Percentiles rank a stretch among this genome's conserved stretches.
phyloP scores from a whole-genome alignment of 1,284 basidiomycete genomes.

The Tremellales sp. region DNA sequence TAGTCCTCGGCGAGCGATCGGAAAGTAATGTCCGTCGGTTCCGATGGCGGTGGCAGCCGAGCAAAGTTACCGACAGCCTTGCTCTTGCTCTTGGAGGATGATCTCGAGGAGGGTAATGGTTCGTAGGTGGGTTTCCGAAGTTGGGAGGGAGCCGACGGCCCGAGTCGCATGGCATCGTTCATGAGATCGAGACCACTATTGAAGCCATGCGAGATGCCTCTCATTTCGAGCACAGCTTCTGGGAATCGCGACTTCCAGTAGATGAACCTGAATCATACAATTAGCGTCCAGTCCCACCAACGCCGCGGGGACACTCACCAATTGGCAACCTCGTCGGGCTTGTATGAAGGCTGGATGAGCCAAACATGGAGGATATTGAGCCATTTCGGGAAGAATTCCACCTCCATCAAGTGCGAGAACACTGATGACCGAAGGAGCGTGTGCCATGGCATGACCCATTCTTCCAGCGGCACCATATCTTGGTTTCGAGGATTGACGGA shows the following conservation, averaged over 20 bases:
- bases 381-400: slow-evolving; percentile 96
- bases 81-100: slow-evolving; percentile 13
- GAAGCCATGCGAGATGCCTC: slow-evolving; percentile 72
- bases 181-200: slow-evolving; percentile 81
- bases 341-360: slow-evolving; percentile 78
- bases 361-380: slow-evolving; percentile 84
- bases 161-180: slow-evolving; percentile 83
- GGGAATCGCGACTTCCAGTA: slow-evolving; percentile 84
- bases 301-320: slow-evolving; percentile 61
- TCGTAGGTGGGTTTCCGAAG: slow-evolving; percentile 61
- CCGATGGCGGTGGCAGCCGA: slow-evolving; percentile 2
- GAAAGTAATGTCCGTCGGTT: slow-evolving; percentile 65
- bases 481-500: slow-evolving; percentile 83
- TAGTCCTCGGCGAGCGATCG: slow-evolving; percentile 83
- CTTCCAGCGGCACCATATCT: slow-evolving; percentile 69
- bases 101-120: slow-evolving; percentile 45
- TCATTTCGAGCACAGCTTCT: slow-evolving; percentile 60
- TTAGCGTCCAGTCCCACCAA: neutral
- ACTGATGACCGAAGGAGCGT: slow-evolving; percentile 68
- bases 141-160: slow-evolving; percentile 63
- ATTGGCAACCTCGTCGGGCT: slow-evolving; percentile 81
- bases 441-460: slow-evolving; percentile 74
- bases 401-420: slow-evolving; percentile 74
- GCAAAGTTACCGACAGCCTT: slow-evolving; percentile 9
- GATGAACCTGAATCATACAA: slow-evolving; percentile 49